These are phyloP conservation scores for Gautieria morchelliformis DNA, from an alignment of 768 basidiomycete genomes.

Conservation along the genomic window DNA sequence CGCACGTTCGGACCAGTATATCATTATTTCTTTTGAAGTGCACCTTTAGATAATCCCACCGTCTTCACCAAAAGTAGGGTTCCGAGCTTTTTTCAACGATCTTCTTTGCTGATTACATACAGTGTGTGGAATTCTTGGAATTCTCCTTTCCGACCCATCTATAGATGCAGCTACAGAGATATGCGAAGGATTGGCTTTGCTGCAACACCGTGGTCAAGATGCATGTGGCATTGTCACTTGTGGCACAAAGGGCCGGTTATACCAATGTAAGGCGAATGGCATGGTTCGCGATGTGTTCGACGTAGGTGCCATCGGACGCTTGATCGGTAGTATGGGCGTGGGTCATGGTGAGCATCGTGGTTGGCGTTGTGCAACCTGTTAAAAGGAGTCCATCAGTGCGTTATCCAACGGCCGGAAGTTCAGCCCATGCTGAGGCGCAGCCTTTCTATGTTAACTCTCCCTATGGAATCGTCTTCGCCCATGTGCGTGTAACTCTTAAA, in stretches of 20 bases:
- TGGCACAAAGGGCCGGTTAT: conserved; percentile 89
- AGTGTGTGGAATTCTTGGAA: conserved; percentile 92
- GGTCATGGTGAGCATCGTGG: conserved; percentile 67
- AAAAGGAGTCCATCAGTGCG: conserved; percentile 53
- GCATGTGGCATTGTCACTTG: conserved; percentile 97
- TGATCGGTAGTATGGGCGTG: conserved; percentile 93
- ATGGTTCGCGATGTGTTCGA: conserved; percentile 99
- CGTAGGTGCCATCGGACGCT: conserved; percentile 55
- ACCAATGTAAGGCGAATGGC: conserved; percentile 97
- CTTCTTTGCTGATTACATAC: conserved; percentile 2
- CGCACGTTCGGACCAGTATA: not conserved
- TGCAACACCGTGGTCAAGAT: conserved; percentile 97
- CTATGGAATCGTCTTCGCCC: conserved; percentile 96
- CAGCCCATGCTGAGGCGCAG: conserved; percentile 93
- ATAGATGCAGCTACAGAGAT: conserved; percentile 79
- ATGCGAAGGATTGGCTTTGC: conserved; percentile 85
- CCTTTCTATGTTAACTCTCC: conserved; percentile 99
- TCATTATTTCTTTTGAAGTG: not conserved
- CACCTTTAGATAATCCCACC: not conserved
- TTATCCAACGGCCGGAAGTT: conserved; percentile 97
- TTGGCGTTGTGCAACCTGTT: conserved; percentile 7
- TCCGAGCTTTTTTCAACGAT: conserved; percentile 17
- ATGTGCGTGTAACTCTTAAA: conserved; percentile 47
- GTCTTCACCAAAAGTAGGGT: not conserved
- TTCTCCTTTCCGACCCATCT: conserved; percentile 71